Conservation (phyloP, 441 rosid genomes). For the Pelargonium myrrhifolium region DNA sequence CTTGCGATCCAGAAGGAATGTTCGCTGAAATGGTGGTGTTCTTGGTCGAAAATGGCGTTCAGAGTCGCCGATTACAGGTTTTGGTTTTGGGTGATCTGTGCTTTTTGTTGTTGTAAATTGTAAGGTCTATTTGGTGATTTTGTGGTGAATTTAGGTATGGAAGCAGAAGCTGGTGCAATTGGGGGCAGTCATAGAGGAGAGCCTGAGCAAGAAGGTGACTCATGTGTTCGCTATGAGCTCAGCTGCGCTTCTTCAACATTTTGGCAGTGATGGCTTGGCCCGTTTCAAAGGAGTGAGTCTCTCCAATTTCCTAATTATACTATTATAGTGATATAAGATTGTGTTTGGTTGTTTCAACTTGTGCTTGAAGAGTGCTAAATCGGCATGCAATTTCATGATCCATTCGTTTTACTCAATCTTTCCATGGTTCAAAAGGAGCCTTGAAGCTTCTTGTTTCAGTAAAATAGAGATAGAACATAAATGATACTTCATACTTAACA, state of each 20-base stretch:
- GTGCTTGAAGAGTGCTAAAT: not conserved
- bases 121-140: not conserved
- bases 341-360: not conserved
- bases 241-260: constrained; percentile 38
- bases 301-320: not conserved
- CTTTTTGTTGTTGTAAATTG: not conserved
- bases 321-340: not conserved
- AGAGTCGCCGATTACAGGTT: constrained; percentile 82
- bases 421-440: too few relatives aligned
- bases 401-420: too few relatives aligned
- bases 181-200: constrained; percentile 56
- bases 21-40: constrained; percentile 64
- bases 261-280: constrained; percentile 29
- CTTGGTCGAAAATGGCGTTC: constrained; percentile 62
- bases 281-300: constrained; percentile 59
- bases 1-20: constrained; percentile 60
- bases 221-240: constrained; percentile 56
- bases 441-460: too few relatives aligned
- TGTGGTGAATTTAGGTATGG: constrained; percentile 54
- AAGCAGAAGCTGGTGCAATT: constrained; percentile 75
- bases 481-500: too few relatives aligned
- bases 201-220: constrained; percentile 47
- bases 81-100: not conserved
- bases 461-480: too few relatives aligned
- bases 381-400: not conserved